phyloP scores from a whole-genome alignment of 2,329 filamentous ascomycete species.

The Alternaria hordeiaustralica region DNA sequence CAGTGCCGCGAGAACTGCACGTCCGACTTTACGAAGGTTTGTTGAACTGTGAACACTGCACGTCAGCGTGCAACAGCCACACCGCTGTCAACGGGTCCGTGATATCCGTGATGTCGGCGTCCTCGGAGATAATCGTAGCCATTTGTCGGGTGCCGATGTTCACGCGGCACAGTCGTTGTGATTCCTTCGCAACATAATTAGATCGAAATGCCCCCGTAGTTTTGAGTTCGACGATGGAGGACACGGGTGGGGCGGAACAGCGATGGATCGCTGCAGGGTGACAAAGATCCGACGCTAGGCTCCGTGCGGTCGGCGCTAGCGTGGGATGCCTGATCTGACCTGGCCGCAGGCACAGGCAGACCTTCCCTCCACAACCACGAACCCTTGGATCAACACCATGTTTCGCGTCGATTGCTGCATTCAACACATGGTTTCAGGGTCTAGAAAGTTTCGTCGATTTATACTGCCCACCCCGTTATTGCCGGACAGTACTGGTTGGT shows the following conservation, averaged over 20 bases:
- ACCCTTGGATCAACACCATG: background rate
- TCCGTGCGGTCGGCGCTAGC: background rate
- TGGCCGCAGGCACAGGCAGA: background rate
- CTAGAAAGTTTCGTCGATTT: background rate
- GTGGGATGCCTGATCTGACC: background rate
- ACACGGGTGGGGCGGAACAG: background rate
- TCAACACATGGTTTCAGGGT: background rate
- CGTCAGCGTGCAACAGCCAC: background rate
- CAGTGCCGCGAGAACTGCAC: background rate
- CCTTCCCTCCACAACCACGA: background rate
- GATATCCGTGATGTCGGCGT: background rate
- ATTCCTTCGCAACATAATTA: background rate
- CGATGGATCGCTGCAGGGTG: slow-evolving; percentile 5
- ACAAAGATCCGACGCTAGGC: background rate
- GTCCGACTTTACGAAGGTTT: background rate
- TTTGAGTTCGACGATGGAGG: background rate
- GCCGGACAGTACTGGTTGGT: background rate
- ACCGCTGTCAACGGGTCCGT: background rate
- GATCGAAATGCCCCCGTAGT: background rate
- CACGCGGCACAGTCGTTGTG: background rate
- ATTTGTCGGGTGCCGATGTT: background rate
- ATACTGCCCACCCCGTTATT: background rate
- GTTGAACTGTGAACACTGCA: background rate
- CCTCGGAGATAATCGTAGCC: background rate
- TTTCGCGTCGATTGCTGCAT: background rate